These are phyloP conservation scores for Xanthoconium stramineum DNA, from an alignment of 768 basidiomycete species.

Conservation along the genomic window DNA sequence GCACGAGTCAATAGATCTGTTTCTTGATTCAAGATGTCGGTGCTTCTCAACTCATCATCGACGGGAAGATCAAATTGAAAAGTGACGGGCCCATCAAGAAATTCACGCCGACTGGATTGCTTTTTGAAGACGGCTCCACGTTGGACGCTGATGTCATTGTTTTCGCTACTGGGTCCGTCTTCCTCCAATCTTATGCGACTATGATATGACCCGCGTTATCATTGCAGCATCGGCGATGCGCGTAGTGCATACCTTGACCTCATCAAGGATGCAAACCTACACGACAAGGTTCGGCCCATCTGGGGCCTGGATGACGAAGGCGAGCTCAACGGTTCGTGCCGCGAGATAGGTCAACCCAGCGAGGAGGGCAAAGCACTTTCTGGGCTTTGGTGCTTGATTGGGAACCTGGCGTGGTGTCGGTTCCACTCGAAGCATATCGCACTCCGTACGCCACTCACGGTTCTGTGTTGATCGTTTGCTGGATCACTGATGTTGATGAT, in stretches of 20 bases:
- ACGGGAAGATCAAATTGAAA: conserved; percentile 46
- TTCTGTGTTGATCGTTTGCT: not conserved
- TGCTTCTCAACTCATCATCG: conserved; percentile 40
- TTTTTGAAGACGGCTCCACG: conserved; percentile 31
- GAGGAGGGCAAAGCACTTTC: conserved; percentile 13
- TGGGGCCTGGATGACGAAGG: conserved; percentile 35
- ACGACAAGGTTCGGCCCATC: conserved; percentile 20
- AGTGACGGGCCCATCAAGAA: conserved; percentile 28
- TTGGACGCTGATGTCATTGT: conserved; percentile 45
- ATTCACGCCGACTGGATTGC: conserved; percentile 29
- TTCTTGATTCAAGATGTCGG: conserved; percentile 33
- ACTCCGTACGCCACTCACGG: conserved; percentile 46
- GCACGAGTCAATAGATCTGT: not conserved
- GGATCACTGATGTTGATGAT: not conserved
- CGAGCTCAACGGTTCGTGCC: conserved; percentile 32
- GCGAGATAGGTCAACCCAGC: conserved; percentile 43
- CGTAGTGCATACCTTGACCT: conserved; percentile 17
- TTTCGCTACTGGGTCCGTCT: conserved; percentile 27
- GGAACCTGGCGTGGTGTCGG: conserved; percentile 58
- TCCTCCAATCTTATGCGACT: not conserved
- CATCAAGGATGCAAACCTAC: conserved; percentile 19
- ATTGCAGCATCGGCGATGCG: conserved; percentile 19
- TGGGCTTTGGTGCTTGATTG: conserved; percentile 57
- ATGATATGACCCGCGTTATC: not conserved
- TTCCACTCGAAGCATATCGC: conserved; percentile 69